Base-by-base conservation (phyloP, 768 basidiomycete species). In the Coprinopsis strossmayeri region DNA sequence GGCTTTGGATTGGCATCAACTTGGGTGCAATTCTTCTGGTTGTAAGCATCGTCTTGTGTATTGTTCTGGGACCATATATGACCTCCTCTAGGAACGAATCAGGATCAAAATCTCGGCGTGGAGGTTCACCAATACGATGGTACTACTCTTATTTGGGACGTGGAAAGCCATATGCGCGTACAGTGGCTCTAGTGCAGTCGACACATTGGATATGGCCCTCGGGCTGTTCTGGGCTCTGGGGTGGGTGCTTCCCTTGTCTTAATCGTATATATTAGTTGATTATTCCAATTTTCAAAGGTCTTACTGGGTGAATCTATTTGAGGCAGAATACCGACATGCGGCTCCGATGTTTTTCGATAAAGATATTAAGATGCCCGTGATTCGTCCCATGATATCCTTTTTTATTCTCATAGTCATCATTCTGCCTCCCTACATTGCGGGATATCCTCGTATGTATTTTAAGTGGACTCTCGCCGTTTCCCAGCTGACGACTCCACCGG, bases 151-250 rank as follows among this genome's bases (percentile, higher is more conserved):
- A 21, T 28, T 48, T n/a, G 47, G 38, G 15, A 26, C 26, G 2
- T 13, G 35, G 37, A 48, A 48, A 27, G 39, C 38, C 17, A 17
- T 41, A 12, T 26, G 24, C 13, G 47, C 47, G 23, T 48, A 26
- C n/a, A 23, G 21, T 5, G 47, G 25, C 3, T 30, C 18, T 25
- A n/a, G 24, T 9, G 13, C 9, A 7, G 47, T 28, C 15, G 20
- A 48, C 28, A 34, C 24, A 17, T 18, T 28, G 9, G 47, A 48
- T 32, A 48, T 48, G 47, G 47, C 47, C 17, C 37, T 48, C 10
- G 47, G 47, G 2, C 15, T 48, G 10, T 17, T 39, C 23, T 48
- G 47, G 47, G 47, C 47, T 0, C 20, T 48, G 15, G 37, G 39
- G 47, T 48, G n/a, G 28, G 47, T 48, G 17, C 24, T 20, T 17